phyloP scores from a whole-genome alignment of 192 early-diverging fungal species.

The Mortierella claussenii region DNA sequence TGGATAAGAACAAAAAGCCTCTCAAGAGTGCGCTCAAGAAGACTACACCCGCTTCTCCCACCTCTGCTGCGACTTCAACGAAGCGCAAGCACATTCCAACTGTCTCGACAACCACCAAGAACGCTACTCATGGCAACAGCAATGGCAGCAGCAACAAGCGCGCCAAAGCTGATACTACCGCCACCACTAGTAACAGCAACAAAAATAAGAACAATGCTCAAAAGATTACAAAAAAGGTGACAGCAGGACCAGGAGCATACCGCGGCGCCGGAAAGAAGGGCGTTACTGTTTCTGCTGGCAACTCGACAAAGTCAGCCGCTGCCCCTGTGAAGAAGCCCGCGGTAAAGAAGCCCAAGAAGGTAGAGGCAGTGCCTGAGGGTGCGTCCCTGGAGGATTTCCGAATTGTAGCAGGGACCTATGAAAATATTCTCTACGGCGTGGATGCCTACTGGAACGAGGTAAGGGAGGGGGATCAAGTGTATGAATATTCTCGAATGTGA shows the following conservation, averaged over 20 bases:
- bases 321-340: conserved; percentile 19
- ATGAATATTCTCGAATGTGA: no score
- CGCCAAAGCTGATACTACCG: conserved; percentile 11
- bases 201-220: not conserved
- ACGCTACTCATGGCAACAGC: not conserved
- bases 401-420: conserved; percentile 90
- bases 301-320: conserved; percentile 13
- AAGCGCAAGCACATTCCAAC: conserved; percentile 26
- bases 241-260: conserved; percentile 13
- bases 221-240: not conserved
- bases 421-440: conserved; percentile 95
- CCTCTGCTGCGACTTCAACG: not conserved
- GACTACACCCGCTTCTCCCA: conserved; percentile 4
- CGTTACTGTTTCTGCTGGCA: not conserved
- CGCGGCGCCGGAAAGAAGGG: not conserved
- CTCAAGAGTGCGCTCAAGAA: conserved; percentile 49
- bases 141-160: conserved; percentile 27
- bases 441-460: conserved; percentile 69
- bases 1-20: conserved; percentile 43
- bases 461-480: no score
- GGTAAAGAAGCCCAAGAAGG: conserved; percentile 38
- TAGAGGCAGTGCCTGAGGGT: conserved; percentile 33
- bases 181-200: conserved; percentile 6
- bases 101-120: conserved; percentile 21
- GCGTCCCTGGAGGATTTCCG: conserved; percentile 62